Evolutionary conservation across 2,329 filamentous ascomycete genomes (phyloP), one percentile per base, ranked within the genome.

Genomic region (Venturia aucupariae): DNA sequence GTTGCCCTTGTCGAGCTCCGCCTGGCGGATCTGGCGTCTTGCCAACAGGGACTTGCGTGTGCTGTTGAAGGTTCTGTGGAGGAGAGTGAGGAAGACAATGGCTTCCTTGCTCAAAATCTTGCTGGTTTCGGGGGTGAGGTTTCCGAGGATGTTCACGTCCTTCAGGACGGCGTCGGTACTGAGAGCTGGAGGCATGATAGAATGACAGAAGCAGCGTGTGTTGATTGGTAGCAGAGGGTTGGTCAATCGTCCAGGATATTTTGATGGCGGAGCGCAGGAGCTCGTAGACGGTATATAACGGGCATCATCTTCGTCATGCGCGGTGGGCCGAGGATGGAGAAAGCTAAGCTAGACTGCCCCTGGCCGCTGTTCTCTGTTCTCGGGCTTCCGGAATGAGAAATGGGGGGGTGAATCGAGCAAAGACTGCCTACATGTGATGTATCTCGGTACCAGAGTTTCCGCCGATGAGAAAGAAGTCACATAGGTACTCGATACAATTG

Each of bases 41-140:
- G 97, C 88, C 64, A 99, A 86, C 54, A 99, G 86, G 60, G 84
- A 82, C 82, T 96, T 96, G 78, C 94, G 90, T 64, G 88, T 93
- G 68, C 77, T 80, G 77, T 97, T 95, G 84, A 97, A 97, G 68
- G 92, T 91, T 74, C 93, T 89, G 81, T 99, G 94, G 72, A 99
- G 86, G 68, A 97, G 87, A 44, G 93, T 90, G 67, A 99, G 86
- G 82, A 97, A 99, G 68, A 91, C 89, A 68, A 90, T 87, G 64
- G 93, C 93, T 69, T 95, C 85, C 71, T 92, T 93, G 68, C 87
- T 96, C 69, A 97, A 85, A 75, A 99, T 95, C 83, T 96, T 93
- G 80, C 86, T 86, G 76, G 92, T 88, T 70, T 88, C 81, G 66
- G 93, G 86, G 72, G 86, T 86, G 74, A 97, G 80, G 67, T 84